phyloP scores from a whole-genome alignment of 345 rosid genomes.

The Syzygium aqueum region DNA sequence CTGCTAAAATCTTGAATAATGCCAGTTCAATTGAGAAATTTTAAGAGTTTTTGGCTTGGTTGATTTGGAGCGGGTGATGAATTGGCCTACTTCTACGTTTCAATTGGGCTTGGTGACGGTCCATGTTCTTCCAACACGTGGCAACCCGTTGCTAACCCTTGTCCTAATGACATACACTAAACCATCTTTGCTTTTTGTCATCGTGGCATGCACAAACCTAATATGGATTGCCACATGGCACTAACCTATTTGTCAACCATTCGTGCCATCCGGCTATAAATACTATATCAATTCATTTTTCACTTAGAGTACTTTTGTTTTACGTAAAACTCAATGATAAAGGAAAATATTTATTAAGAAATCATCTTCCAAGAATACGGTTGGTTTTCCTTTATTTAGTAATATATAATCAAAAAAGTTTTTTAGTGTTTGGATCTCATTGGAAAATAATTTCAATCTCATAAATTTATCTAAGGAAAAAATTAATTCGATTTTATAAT shows the following conservation, averaged over 20 bases:
- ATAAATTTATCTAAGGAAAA: too few relatives aligned
- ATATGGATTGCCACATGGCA: background rate
- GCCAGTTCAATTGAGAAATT: background rate
- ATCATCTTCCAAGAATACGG: too few relatives aligned
- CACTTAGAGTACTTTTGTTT: background rate
- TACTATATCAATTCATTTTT: background rate
- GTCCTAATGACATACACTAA: background rate
- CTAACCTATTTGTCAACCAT: background rate
- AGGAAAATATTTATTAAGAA: too few relatives aligned
- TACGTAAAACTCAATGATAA: too few relatives aligned
- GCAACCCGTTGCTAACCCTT: background rate
- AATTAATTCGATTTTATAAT: too few relatives aligned
- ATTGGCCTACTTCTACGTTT: background rate
- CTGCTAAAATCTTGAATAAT: background rate
- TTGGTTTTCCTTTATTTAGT: too few relatives aligned
- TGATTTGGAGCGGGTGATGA: background rate
- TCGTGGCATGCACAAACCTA: background rate
- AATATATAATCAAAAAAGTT: too few relatives aligned
- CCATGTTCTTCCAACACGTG: background rate
- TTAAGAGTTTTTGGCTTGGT: background rate
- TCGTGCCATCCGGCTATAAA: background rate
- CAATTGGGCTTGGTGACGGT: background rate
- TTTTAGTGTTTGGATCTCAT: too few relatives aligned
- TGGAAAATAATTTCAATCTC: too few relatives aligned
- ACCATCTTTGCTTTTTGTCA: background rate